Base-by-base conservation (phyloP, 768 basidiomycete species). In the Termitomyces titanicus region DNA sequence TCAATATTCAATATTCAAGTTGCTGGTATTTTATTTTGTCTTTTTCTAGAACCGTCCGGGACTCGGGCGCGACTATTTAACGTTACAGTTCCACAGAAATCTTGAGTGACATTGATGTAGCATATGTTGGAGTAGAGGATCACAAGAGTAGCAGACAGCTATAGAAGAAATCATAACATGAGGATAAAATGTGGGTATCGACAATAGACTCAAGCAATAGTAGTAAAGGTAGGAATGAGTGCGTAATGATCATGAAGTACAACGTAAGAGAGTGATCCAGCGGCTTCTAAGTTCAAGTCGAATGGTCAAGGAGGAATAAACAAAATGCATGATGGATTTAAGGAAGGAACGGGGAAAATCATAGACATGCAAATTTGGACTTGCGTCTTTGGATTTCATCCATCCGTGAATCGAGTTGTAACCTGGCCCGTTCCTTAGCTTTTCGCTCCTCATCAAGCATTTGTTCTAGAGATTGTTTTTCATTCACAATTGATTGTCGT, bases 361-460 rank as follows among this genome's bases (percentile, higher is more conserved):
- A 94, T 70, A 94, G 80, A 72, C 92, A 94, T 51, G 87, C 89
- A 71, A 93, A 96, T 74, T 95, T 96, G 59, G 91, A 93, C 76
- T 93, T 94, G 57, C 90, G 87, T 74, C 81, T 82, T 68, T 80
- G 79, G 39, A 93, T 74, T 64, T 94, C 94, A 53, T 92, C 90
- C 86, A 93, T 88, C 60, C 94, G 85, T 17, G 81, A 79, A 67
- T 95, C 93, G 27, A 95, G 82, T 70, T 94, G 92, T 58, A 87
- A 86, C 48, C 92, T 85, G 48, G 85, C 89, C 24, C 92, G 88
- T 70, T 95, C 93, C 72, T 92, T 94, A n/a, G 83, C 88, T 64
- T 80, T 82, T 50, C 92, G 84, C 70, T 95, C 92, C 67, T 95
- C 92, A 64, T 92, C 89, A 25, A 94, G 76, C 42, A 85, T 81